Conservation (phyloP, 1,284 basidiomycete genomes). For the Trichosporon asahii region DNA sequence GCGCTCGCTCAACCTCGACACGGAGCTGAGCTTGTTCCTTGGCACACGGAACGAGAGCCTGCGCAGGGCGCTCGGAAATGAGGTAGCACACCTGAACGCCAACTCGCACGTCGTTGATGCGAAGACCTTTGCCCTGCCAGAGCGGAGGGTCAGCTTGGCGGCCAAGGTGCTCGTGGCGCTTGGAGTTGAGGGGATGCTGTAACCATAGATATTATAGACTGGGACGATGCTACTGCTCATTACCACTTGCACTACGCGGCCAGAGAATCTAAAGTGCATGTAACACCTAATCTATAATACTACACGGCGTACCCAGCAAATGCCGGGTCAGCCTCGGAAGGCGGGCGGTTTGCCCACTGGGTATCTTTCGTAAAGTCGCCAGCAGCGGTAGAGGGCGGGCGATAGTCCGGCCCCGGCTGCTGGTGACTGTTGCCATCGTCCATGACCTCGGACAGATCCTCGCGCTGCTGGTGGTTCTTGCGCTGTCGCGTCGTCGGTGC, state of each 20-base stretch:
- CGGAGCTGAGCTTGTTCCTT: conserved; percentile 87
- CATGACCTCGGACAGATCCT: background rate
- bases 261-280: background rate
- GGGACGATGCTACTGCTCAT: background rate
- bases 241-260: background rate
- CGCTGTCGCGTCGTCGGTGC: background rate
- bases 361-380: conserved; percentile 5
- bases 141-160: conserved; percentile 66
- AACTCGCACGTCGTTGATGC: conserved; percentile 54
- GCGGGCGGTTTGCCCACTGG: conserved; percentile 1
- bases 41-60: conserved; percentile 60
- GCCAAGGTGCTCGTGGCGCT: conserved; percentile 63
- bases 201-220: conserved; percentile 1
- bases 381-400: background rate
- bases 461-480: background rate
- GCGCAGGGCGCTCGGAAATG: conserved; percentile 50
- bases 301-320: conserved; percentile 4
- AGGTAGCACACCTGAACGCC: conserved; percentile 53
- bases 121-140: conserved; percentile 53
- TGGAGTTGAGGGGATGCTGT: conserved; percentile 52
- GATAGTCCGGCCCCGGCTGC: background rate
- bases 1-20: conserved; percentile 83
- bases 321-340: background rate
- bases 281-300: background rate
- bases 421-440: background rate